Conservation (phyloP, 176 grass and related monocot genomes). For the Eleusine coracana region DNA sequence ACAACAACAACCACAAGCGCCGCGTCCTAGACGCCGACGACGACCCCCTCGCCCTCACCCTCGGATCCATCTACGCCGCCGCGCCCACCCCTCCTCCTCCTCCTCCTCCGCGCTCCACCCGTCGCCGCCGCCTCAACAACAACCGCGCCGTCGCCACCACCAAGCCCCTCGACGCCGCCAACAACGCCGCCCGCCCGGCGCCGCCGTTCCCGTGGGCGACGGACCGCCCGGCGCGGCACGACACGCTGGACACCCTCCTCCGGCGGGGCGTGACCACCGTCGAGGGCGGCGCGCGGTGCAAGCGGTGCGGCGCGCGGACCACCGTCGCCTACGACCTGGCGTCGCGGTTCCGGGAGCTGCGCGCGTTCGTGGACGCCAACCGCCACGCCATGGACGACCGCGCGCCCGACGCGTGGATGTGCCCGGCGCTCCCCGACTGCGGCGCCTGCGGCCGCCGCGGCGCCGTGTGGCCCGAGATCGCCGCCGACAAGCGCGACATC, state of each 20-base stretch:
- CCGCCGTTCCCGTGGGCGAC: conserved; percentile 63
- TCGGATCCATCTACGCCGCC: conserved; percentile 48
- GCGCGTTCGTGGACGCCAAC: conserved; percentile 35
- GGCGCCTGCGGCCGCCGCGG: conserved; percentile 12
- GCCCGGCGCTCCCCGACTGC: conserved; percentile 42
- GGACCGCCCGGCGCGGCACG: conserved; percentile 34
- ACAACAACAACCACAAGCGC: too few species aligned
- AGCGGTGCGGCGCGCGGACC: conserved; percentile 20
- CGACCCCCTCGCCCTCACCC: conserved; percentile 43
- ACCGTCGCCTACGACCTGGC: conserved; percentile 54
- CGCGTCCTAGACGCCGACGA: not conserved
- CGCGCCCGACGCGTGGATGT: conserved; percentile 44
- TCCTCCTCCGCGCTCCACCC: not conserved
- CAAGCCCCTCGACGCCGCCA: not conserved
- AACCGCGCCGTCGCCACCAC: not conserved
- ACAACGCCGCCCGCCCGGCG: not conserved
- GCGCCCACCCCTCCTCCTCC: not conserved
- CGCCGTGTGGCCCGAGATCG: conserved; percentile 52
- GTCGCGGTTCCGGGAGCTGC: conserved; percentile 52
- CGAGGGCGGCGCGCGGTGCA: conserved; percentile 52
- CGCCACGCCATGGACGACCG: conserved; percentile 59
- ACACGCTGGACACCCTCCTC: conserved; percentile 26
- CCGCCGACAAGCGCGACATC: conserved; percentile 53
- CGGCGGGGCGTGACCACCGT: conserved; percentile 47
- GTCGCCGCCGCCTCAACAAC: conserved; percentile 17